Percentiles rank a stretch among this genome's conserved stretches.
These are phyloP conservation scores for Megacollybia marginata DNA, from an alignment of 768 basidiomycete genomes.

Conservation along the genomic window DNA sequence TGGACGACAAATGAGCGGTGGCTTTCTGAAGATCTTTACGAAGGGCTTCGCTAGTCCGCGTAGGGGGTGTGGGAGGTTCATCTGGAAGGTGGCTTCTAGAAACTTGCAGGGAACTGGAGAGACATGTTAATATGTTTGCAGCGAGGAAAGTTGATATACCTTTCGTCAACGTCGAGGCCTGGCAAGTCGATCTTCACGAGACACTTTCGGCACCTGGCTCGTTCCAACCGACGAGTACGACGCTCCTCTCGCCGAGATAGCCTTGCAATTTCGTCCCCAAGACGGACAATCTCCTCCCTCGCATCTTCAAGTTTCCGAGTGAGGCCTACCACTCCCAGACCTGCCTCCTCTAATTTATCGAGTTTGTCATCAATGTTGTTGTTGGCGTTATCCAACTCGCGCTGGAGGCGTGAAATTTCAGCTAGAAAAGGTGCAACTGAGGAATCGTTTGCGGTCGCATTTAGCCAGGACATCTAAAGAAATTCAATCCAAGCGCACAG, in stretches of 20 bases:
- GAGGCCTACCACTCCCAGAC: slow-evolving; percentile 64
- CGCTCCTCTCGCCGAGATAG: slow-evolving; percentile 65
- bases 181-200: slow-evolving; percentile 51
- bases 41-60: slow-evolving; percentile 59
- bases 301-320: slow-evolving; percentile 70
- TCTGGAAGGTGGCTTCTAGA: slow-evolving; percentile 37
- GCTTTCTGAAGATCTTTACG: slow-evolving; percentile 52
- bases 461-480: slow-evolving; percentile 67
- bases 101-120: slow-evolving; percentile 44
- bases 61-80: slow-evolving; percentile 64
- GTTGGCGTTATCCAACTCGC: slow-evolving; percentile 73
- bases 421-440: slow-evolving; percentile 55
- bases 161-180: slow-evolving; percentile 46
- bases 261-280: slow-evolving; percentile 67
- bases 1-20: slow-evolving; percentile 51
- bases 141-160: slow-evolving; percentile 29
- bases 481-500: not conserved
- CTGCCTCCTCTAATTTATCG: slow-evolving; percentile 77
- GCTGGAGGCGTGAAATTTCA: slow-evolving; percentile 68
- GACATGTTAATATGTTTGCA: slow-evolving; percentile 2
- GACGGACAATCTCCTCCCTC: slow-evolving; percentile 39
- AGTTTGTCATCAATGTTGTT: slow-evolving; percentile 85
- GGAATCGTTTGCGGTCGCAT: slow-evolving; percentile 50
- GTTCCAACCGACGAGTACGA: slow-evolving; percentile 50
- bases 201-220: slow-evolving; percentile 65